phyloP scores from a whole-genome alignment of 2,329 filamentous ascomycete species.

The Chaetomium globosum region DNA sequence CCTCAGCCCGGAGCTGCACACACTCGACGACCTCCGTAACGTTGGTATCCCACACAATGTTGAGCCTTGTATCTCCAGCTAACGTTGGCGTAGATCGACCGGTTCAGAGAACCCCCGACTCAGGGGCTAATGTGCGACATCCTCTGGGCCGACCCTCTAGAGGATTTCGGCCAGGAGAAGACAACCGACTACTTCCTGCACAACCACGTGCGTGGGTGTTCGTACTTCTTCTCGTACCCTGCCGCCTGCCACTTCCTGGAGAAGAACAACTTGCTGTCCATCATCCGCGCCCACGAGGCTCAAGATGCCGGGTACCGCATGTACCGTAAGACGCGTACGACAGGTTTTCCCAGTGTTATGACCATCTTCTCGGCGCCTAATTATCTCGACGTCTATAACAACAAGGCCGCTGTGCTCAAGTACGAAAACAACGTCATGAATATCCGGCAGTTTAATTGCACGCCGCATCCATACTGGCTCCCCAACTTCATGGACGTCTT shows the following conservation, averaged over 20 bases:
- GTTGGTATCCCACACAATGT: slow-evolving; percentile 54
- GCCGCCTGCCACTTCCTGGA: slow-evolving; percentile 96
- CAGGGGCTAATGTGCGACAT: slow-evolving; percentile 99
- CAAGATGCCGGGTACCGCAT: slow-evolving; percentile 98
- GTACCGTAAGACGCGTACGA: slow-evolving; percentile 98
- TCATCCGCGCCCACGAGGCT: slow-evolving; percentile 96
- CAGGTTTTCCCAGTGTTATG: slow-evolving; percentile 98
- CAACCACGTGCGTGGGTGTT: slow-evolving; percentile 97
- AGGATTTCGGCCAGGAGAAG: slow-evolving; percentile 99
- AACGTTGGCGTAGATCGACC: slow-evolving; percentile 72
- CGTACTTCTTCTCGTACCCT: slow-evolving; percentile 98
- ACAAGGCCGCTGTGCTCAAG: slow-evolving; percentile 97
- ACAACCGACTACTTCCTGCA: slow-evolving; percentile 96
- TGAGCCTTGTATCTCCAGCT: background rate
- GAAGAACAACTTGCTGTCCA: slow-evolving; percentile 96
- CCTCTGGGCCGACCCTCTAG: slow-evolving; percentile 95
- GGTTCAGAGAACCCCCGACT: slow-evolving; percentile 95
- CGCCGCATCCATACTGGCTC: slow-evolving; percentile 97
- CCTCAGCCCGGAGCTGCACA: slow-evolving; percentile 92
- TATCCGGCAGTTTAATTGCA: slow-evolving; percentile 99
- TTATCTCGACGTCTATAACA: slow-evolving; percentile 99
- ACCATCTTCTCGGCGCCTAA: slow-evolving; percentile 99
- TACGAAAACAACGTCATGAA: slow-evolving; percentile 99
- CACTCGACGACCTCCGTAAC: slow-evolving; percentile 87
- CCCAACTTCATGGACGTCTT: slow-evolving; percentile 99